Base-by-base conservation (phyloP, 306 rosid genomes). In the Mimosa bimucronata region DNA sequence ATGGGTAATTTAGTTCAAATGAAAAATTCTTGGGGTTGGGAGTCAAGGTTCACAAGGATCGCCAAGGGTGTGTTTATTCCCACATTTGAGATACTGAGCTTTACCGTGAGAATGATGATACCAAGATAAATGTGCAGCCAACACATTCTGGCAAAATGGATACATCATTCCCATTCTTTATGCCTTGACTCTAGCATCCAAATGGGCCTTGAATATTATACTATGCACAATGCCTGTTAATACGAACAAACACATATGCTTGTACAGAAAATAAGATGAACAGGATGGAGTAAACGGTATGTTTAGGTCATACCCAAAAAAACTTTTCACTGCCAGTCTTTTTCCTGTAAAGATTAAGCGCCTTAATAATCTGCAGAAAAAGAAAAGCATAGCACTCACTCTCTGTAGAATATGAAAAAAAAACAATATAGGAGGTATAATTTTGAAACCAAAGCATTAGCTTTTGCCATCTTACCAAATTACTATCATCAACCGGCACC, bases 331-430 rank as follows among this genome's bases (percentile, higher is more conserved):
- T 84, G 55, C 98, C 92, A 0, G 98, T 92, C 87, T 95, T 95
- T 83, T 91, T 88, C 88, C 98, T 87, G 85, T 91, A 95, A 76
- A 95, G 97, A 81, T 95, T 90, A 80, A 95, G 98, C 6, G 98
- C 98, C 91, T 90, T 95, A 71, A 95, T 92, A 81, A 95, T 95
- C 98, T 94, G 92, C 37, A 62, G 31, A 83, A 80, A 62, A 34
- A 84, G 81, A 61, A 79, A 26, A n/a, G 30, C 53, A 67, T 65
- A 26, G 76, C 64, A 73, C 62, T 66, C 37, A 74, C 55, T 61
- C 23, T 76, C 55, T 72, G 30, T 75, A 42, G 41, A 80, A 18
- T 67, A 55, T 3, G 29, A 34, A 4, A 30, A 4, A 30, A 30
- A 26, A 31, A 65, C 25, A 72, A 77, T 78, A 81, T 3, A 55